These are phyloP conservation scores for Thielaviopsis euricoi DNA, from an alignment of 2,329 filamentous ascomycete species.

Conservation along the genomic window DNA sequence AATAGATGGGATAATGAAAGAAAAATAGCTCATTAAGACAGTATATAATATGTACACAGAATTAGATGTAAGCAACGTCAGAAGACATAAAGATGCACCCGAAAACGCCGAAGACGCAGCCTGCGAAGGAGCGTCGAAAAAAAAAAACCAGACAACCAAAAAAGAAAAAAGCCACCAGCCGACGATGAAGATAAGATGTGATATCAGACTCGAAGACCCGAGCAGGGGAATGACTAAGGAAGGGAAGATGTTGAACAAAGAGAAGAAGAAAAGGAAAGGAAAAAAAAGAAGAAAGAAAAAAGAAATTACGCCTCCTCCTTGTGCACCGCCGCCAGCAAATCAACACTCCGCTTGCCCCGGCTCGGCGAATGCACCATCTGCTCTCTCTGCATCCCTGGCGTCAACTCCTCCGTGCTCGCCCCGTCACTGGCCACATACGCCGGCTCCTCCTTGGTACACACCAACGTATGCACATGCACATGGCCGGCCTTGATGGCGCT, in stretches of 20 bases:
- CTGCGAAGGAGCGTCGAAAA: no score
- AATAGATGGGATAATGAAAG: no score
- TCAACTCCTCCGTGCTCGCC: conserved; percentile 6
- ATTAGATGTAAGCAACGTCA: no score
- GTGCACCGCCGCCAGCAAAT: background rate
- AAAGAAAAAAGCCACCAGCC: no score
- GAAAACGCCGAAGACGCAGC: no score
- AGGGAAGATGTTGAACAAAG: background rate
- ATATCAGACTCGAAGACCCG: background rate
- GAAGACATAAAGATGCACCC: no score
- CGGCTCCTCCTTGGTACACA: conserved; percentile 4
- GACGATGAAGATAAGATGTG: no score
- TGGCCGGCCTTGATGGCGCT: background rate
- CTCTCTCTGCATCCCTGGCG: background rate
- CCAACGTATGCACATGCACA: conserved; percentile 6
- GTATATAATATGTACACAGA: no score
- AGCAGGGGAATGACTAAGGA: background rate
- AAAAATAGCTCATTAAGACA: no score
- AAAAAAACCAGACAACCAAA: no score
- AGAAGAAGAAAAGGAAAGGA: background rate
- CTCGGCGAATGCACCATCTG: background rate
- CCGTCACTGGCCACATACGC: background rate
- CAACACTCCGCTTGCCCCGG: background rate
- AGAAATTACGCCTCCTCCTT: background rate
- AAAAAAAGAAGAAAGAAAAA: background rate